Conservation (phyloP, 2,329 filamentous ascomycete species). For the Beauveria scarabaeidicola region DNA sequence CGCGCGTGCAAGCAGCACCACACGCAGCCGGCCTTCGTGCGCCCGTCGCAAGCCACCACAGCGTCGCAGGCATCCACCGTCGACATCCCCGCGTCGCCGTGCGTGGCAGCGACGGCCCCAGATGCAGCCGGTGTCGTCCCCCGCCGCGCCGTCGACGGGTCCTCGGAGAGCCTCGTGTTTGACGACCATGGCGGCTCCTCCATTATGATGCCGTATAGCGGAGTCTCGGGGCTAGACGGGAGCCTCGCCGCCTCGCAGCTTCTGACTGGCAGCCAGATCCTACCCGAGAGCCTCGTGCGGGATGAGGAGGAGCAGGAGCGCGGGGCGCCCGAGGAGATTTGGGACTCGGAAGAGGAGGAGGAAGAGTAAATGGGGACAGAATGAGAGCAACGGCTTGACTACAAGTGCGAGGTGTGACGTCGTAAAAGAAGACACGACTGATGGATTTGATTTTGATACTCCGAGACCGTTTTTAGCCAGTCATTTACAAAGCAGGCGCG, state of each 20-base stretch:
- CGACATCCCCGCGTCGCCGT: background rate
- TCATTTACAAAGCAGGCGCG: background rate
- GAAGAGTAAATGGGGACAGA: slow-evolving; percentile 1
- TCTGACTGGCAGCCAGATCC: slow-evolving; percentile 42
- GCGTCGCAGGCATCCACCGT: slow-evolving; percentile 26
- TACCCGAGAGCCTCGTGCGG: slow-evolving; percentile 37
- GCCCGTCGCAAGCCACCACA: slow-evolving; percentile 29
- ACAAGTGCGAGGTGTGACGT: background rate
- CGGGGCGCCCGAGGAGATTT: slow-evolving; percentile 11
- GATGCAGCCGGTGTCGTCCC: background rate
- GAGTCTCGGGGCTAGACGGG: background rate
- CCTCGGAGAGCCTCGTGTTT: slow-evolving; percentile 15
- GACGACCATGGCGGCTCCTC: slow-evolving; percentile 19
- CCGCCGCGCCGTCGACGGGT: background rate
- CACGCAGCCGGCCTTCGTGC: slow-evolving; percentile 12
- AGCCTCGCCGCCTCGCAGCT: slow-evolving; percentile 34
- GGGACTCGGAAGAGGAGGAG: slow-evolving; percentile 29
- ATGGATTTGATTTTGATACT: background rate
- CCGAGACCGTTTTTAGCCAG: background rate
- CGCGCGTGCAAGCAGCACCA: background rate
- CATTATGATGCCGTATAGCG: slow-evolving; percentile 7
- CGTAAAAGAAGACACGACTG: background rate
- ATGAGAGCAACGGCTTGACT: background rate
- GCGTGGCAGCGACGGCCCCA: background rate
- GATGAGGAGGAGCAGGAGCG: slow-evolving; percentile 21